These are phyloP conservation scores for Pythium vanterpoolii DNA, from an alignment of 352 stramenopile genomes.

Conservation along the genomic window DNA sequence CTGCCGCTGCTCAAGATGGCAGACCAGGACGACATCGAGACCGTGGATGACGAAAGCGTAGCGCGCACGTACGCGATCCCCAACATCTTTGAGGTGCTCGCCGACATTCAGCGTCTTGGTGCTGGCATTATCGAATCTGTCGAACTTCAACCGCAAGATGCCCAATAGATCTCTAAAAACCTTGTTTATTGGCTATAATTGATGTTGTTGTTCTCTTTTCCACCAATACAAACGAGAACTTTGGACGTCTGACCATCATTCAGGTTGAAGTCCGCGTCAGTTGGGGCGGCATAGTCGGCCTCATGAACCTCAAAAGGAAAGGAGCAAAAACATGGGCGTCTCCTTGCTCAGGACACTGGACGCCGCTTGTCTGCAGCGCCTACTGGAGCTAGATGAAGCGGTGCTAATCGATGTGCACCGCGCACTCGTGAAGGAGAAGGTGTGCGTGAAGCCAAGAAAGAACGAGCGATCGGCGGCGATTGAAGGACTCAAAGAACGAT, in stretches of 20 bases:
- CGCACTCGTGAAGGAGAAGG: constrained; percentile 14
- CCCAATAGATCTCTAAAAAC: constrained; percentile 17
- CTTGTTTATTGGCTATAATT: constrained; percentile 19
- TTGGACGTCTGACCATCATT: constrained; percentile 20
- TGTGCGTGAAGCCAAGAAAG: constrained; percentile 1
- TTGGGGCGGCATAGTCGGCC: not conserved
- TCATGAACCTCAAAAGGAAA: not conserved
- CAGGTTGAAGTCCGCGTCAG: constrained; percentile 8
- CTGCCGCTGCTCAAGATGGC: constrained; percentile 41
- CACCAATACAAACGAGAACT: not conserved
- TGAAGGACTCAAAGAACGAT: constrained; percentile 5
- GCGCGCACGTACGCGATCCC: constrained; percentile 49
- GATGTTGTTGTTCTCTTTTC: constrained; percentile 3
- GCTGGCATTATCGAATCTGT: constrained; percentile 56
- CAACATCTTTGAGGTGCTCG: constrained; percentile 76
- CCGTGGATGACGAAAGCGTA: constrained; percentile 22
- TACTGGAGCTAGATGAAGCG: constrained; percentile 1
- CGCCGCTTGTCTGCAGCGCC: not conserved
- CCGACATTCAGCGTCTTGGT: constrained; percentile 69
- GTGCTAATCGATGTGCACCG: constrained; percentile 1
- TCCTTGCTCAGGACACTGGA: constrained; percentile 11
- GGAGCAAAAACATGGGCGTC: constrained; percentile 3
- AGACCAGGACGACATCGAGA: constrained; percentile 15
- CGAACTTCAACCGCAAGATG: constrained; percentile 48
- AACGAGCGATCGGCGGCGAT: not conserved